A percentile compares a stretch with the other conserved stretches of the same genome.
These are phyloP conservation scores for Kokia cookei DNA, from an alignment of 441 rosid species.

Conservation along the genomic window DNA sequence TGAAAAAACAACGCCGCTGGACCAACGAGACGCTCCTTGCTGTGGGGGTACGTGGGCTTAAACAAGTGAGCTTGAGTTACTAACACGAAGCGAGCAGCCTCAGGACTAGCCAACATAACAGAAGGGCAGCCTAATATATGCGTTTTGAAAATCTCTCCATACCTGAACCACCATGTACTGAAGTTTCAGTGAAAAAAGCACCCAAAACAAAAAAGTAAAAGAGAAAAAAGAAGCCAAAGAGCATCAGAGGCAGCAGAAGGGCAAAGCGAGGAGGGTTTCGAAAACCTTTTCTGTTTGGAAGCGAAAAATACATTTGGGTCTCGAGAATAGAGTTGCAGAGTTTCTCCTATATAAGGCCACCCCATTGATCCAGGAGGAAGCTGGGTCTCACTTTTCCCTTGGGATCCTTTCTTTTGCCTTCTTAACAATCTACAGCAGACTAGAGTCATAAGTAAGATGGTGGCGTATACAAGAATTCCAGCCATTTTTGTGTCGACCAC, in stretches of 20 bases:
- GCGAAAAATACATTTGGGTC: slow-evolving; percentile 81
- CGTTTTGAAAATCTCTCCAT: slow-evolving; percentile 91
- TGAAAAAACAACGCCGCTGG: slow-evolving; percentile 84
- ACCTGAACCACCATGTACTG: slow-evolving; percentile 25
- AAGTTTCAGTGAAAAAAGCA: background rate
- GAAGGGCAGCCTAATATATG: slow-evolving; percentile 91
- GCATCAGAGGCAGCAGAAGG: background rate
- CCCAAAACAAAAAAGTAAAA: background rate
- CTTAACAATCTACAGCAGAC: slow-evolving; percentile 9
- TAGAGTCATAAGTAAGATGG: slow-evolving; percentile 25
- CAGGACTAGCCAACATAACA: slow-evolving; percentile 86
- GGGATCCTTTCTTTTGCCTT: slow-evolving; percentile 14
- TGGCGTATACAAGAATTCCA: slow-evolving; percentile 17
- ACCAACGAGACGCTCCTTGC: slow-evolving; percentile 85
- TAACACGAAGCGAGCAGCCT: slow-evolving; percentile 71
- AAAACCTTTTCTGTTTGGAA: slow-evolving; percentile 69
- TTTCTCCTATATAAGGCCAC: slow-evolving; percentile 82
- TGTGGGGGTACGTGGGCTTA: slow-evolving; percentile 88
- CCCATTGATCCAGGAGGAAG: slow-evolving; percentile 99
- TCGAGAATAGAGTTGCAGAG: slow-evolving; percentile 82
- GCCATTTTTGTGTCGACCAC: slow-evolving; percentile 15
- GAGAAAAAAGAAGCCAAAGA: background rate
- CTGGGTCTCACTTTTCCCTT: slow-evolving; percentile 27
- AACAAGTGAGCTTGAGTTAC: slow-evolving; percentile 65
- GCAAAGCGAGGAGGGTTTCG: background rate